A percentile compares a stretch with the other conserved stretches of the same genome.
phyloP scores from a whole-genome alignment of 2,329 filamentous ascomycete genomes.

The Trichoderma koningii region DNA sequence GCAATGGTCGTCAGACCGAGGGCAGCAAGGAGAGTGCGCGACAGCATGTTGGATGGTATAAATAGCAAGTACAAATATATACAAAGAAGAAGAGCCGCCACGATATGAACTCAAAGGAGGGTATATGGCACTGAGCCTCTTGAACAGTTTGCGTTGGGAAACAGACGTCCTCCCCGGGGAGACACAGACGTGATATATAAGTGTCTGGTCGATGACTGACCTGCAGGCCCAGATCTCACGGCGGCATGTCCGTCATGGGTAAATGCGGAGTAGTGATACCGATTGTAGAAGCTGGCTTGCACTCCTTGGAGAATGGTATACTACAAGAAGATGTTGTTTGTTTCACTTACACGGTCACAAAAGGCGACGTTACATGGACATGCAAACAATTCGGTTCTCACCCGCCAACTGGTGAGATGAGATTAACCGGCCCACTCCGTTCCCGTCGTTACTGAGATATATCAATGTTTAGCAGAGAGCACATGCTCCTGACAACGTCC shows the following conservation, averaged over 20 bases:
- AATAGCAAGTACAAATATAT: conserved; percentile 10
- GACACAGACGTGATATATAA: neutral
- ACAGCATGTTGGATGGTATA: conserved; percentile 6
- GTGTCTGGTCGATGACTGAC: no score
- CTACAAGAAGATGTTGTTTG: neutral
- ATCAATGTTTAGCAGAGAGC: neutral
- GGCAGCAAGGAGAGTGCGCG: neutral
- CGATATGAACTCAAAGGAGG: neutral
- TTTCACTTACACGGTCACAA: neutral
- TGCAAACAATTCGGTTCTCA: neutral
- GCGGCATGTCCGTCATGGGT: neutral
- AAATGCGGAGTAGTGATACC: neutral
- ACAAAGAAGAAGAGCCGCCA: conserved; percentile 17
- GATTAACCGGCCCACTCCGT: neutral
- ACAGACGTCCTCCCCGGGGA: neutral
- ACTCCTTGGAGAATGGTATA: neutral
- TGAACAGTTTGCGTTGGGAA: neutral
- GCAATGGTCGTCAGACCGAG: conserved; percentile 24
- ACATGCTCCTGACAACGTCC: neutral
- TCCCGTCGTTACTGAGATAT: neutral
- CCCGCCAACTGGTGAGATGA: conserved; percentile 10
- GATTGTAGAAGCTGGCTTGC: neutral
- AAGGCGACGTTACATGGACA: conserved; percentile 15
- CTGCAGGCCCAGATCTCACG: neutral
- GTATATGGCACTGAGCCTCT: neutral